Evolutionary conservation across 441 rosid genomes (phyloP).

Genomic region (Adansonia gregorii): DNA sequence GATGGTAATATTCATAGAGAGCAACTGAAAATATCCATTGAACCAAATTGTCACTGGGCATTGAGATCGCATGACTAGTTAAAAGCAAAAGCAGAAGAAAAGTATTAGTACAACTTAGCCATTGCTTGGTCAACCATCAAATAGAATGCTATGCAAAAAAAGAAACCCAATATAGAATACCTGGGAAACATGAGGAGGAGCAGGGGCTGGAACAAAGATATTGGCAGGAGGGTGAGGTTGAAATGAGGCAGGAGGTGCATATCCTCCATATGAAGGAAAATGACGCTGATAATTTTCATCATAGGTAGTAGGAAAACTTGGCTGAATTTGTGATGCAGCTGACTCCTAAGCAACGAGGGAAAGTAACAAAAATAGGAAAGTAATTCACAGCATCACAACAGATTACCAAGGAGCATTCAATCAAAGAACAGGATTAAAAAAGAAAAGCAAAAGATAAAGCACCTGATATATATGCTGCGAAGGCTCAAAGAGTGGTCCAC

Average conservation of each 20-base stretch:
- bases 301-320: constrained; percentile 52
- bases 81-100: neutral
- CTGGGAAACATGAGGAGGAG: constrained; percentile 57
- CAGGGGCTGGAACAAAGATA: constrained; percentile 66
- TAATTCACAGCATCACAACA: constrained; percentile 26
- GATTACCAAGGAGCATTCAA: constrained; percentile 28
- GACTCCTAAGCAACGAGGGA: constrained; percentile 46
- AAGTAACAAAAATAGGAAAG: constrained; percentile 10
- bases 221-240: constrained; percentile 54
- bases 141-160: neutral
- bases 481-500: constrained; percentile 38
- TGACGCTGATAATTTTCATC: constrained; percentile 65
- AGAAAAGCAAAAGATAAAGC: constrained; percentile 15
- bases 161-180: constrained; percentile 40
- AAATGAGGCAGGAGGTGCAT: constrained; percentile 53
- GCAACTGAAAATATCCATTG: neutral
- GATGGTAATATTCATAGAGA: neutral
- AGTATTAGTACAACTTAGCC: constrained; percentile 7
- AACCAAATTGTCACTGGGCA: neutral
- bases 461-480: constrained; percentile 72
- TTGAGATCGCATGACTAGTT: neutral
- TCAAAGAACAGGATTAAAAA: constrained; percentile 19
- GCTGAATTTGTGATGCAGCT: constrained; percentile 49
- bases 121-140: constrained; percentile 5
- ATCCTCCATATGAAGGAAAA: constrained; percentile 58